phyloP scores from a whole-genome alignment of 2,329 filamentous ascomycete genomes.

The Arthrobotrys megalospora region DNA sequence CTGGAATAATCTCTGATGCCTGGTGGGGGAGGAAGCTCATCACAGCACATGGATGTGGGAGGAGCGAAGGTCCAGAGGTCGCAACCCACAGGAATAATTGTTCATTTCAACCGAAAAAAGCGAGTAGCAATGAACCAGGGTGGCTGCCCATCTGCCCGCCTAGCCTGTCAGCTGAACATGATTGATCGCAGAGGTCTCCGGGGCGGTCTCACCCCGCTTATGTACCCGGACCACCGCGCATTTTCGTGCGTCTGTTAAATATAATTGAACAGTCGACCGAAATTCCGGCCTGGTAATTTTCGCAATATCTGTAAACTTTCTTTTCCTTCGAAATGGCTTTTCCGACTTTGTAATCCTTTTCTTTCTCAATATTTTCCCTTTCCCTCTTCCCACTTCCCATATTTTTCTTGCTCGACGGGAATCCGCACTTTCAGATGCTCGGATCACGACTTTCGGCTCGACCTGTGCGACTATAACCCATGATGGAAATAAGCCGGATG shows the following conservation, averaged over 20 bases:
- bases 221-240: slow-evolving; percentile 51
- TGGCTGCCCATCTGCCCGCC: slow-evolving; percentile 54
- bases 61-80: slow-evolving; percentile 29
- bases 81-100: slow-evolving; percentile 50
- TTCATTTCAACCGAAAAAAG: slow-evolving; percentile 60
- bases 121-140: slow-evolving; percentile 50
- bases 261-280: slow-evolving; percentile 32
- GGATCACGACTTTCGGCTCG: slow-evolving; percentile 33
- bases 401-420: slow-evolving; percentile 14
- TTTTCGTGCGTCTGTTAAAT: slow-evolving; percentile 45
- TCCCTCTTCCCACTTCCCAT: background rate
- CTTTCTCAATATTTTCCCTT: slow-evolving; percentile 3
- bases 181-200: slow-evolving; percentile 43
- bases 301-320: slow-evolving; percentile 19
- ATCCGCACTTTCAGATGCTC: slow-evolving; percentile 37
- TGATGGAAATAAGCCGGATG: slow-evolving; percentile 55
- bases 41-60: slow-evolving; percentile 45
- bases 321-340: slow-evolving; percentile 12
- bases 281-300: slow-evolving; percentile 12
- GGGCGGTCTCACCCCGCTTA: slow-evolving; percentile 53
- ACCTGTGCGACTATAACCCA: slow-evolving; percentile 53
- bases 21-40: slow-evolving; percentile 35
- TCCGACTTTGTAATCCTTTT: slow-evolving; percentile 2
- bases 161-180: slow-evolving; percentile 61
- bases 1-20: slow-evolving; percentile 49